Evolutionary conservation across 148 eudicot genomes (phyloP).

Genomic region (Spergularia marina): DNA sequence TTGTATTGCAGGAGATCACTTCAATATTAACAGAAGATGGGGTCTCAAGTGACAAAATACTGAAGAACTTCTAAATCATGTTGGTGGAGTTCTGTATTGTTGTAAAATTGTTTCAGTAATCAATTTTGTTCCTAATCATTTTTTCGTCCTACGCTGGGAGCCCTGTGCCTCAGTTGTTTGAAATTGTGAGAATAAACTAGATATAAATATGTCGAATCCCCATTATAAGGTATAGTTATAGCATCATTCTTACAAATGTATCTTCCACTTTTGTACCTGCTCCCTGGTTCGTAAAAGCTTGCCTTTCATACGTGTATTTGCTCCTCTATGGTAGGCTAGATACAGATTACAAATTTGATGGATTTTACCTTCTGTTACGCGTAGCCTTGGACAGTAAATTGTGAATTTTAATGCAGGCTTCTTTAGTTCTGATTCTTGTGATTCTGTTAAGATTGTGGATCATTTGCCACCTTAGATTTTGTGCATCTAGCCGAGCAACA

Average conservation of each 20-base stretch:
- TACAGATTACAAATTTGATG: background rate
- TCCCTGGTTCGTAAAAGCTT: too few relatives aligned
- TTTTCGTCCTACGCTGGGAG: conserved; percentile 8
- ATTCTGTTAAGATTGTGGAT: too few relatives aligned
- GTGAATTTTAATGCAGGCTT: too few relatives aligned
- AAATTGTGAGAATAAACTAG: conserved; percentile 16
- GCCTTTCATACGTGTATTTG: too few relatives aligned
- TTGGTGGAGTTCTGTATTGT: conserved; percentile 1
- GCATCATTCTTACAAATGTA: background rate
- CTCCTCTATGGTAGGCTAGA: background rate
- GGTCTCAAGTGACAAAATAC: conserved; percentile 62
- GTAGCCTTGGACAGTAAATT: too few relatives aligned
- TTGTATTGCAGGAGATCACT: conserved; percentile 70
- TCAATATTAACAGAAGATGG: conserved; percentile 71
- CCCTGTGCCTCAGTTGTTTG: conserved; percentile 21
- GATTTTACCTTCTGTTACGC: too few relatives aligned
- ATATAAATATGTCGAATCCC: background rate
- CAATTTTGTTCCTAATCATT: conserved; percentile 24
- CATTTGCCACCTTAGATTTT: too few relatives aligned
- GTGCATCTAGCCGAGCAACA: too few relatives aligned
- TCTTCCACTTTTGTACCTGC: too few relatives aligned
- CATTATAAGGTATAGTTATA: conserved; percentile 2
- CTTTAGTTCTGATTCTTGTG: too few relatives aligned
- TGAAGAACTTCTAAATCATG: conserved; percentile 59
- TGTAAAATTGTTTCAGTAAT: conserved; percentile 24